Evolutionary conservation across 2,329 filamentous ascomycete species (phyloP).

Genomic region (Neopestalotiopsis rosae): DNA sequence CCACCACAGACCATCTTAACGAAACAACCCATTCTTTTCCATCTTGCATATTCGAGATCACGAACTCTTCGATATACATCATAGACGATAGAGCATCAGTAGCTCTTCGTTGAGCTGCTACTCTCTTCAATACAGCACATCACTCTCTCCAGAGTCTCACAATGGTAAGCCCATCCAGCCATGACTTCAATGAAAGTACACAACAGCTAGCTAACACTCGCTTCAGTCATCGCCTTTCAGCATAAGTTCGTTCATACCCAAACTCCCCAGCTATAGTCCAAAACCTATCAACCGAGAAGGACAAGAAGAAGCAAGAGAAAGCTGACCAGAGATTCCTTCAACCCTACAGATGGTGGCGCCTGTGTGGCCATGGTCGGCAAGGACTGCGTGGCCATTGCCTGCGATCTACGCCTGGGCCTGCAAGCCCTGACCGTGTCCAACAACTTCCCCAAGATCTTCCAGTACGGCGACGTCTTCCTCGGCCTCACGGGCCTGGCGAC

Average conservation of each 20-base stretch:
- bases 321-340: not conserved
- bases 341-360: constrained; percentile 76
- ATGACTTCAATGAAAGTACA: constrained; percentile 18
- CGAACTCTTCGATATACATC: not conserved
- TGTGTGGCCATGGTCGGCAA: constrained; percentile 99
- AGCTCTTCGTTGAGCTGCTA: constrained; percentile 5
- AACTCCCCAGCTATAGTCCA: constrained; percentile 17
- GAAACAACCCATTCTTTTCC: not conserved
- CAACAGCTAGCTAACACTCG: constrained; percentile 37
- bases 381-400: constrained; percentile 99
- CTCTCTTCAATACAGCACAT: constrained; percentile 1
- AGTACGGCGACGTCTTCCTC: constrained; percentile 93
- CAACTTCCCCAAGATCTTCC: constrained; percentile 99
- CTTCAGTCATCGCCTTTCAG: constrained; percentile 85
- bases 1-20: not conserved
- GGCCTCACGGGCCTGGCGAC: constrained; percentile 96
- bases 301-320: not conserved
- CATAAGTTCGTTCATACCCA: constrained; percentile 73
- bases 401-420: constrained; percentile 95
- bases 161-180: constrained; percentile 38
- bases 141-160: constrained; percentile 15
- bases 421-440: constrained; percentile 97
- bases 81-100: not conserved
- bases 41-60: not conserved
- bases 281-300: not conserved